Evolutionary conservation across 2,329 filamentous ascomycete genomes (phyloP).

Genomic region (Orbilia brochopaga): DNA sequence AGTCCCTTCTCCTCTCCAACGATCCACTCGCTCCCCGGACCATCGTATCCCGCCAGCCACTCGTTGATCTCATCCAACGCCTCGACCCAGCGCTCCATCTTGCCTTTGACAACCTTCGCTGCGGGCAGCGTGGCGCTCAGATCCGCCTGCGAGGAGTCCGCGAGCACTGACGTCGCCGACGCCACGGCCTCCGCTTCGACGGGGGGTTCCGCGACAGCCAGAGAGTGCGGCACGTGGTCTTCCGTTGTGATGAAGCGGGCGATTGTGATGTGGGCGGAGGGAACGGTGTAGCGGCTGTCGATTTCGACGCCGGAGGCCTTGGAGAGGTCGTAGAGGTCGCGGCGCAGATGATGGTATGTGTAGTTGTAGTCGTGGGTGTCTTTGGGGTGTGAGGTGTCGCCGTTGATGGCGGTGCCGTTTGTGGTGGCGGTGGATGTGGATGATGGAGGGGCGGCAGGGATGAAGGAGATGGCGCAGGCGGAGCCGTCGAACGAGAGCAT

Average conservation of each 20-base stretch:
- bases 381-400: neutral
- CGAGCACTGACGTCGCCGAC: constrained; percentile 31
- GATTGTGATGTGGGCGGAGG: constrained; percentile 87
- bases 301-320: constrained; percentile 70
- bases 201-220: constrained; percentile 53
- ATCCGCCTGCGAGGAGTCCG: constrained; percentile 43
- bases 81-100: constrained; percentile 69
- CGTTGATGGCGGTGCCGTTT: neutral
- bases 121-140: constrained; percentile 58
- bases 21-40: constrained; percentile 75
- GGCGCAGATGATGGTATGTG: constrained; percentile 88
- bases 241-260: constrained; percentile 75
- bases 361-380: constrained; percentile 63
- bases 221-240: constrained; percentile 64
- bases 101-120: constrained; percentile 57
- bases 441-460: constrained; percentile 68
- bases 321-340: constrained; percentile 73
- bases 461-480: constrained; percentile 83
- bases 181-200: constrained; percentile 58
- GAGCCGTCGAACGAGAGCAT: constrained; percentile 82
- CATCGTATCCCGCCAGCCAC: constrained; percentile 70
- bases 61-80: constrained; percentile 77
- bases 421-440: neutral
- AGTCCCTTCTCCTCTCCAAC: constrained; percentile 86
- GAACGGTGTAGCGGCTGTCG: constrained; percentile 81